These are phyloP conservation scores for Colletotrichum sp. DNA, from an alignment of 2,329 filamentous ascomycete genomes.

Conservation along the genomic window DNA sequence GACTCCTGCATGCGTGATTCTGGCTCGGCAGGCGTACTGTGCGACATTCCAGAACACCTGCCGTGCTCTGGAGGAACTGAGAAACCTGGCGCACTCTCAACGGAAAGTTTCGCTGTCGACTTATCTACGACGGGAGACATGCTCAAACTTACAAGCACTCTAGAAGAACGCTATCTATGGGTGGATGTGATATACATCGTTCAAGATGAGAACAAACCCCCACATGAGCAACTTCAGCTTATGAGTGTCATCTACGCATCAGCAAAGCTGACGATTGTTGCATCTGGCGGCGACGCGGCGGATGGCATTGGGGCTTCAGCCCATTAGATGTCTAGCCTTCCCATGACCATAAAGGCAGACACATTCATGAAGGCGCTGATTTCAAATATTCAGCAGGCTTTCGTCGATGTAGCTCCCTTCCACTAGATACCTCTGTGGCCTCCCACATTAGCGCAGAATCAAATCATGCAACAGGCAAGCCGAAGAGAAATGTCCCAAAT, in stretches of 20 bases:
- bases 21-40: neutral
- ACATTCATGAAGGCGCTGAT: neutral
- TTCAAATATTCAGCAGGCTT: neutral
- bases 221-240: neutral
- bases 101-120: neutral
- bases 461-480: neutral
- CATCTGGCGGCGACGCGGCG: neutral
- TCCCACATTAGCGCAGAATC: neutral
- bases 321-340: neutral
- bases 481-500: rapidly evolving
- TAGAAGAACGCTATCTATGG: neutral
- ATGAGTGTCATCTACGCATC: neutral
- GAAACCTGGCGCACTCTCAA: neutral
- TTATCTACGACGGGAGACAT: neutral
- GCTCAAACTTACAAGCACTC: neutral
- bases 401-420: neutral
- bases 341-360: neutral
- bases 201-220: neutral
- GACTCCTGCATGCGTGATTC: neutral
- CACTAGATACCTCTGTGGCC: neutral
- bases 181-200: neutral
- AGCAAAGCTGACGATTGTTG: neutral
- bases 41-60: neutral
- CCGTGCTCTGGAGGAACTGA: neutral
- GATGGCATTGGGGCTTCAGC: too few species aligned